Evolutionary conservation across 2,329 filamentous ascomycete genomes (phyloP).

Genomic region (Gliomastix tumulicola): DNA sequence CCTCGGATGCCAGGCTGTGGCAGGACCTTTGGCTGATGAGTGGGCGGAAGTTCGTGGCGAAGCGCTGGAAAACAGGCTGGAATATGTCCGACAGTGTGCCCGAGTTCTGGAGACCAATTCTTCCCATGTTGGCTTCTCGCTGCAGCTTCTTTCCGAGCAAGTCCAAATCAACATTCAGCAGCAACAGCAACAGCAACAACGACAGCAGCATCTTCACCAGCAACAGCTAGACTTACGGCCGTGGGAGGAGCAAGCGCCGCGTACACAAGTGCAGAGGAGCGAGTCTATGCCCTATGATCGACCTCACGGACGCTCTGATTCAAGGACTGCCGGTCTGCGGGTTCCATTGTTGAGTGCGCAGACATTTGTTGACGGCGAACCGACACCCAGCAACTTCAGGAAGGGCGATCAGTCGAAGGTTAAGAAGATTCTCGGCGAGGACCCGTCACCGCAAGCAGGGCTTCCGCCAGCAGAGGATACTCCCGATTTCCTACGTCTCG

Average conservation of each 20-base stretch:
- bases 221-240: constrained; percentile 24
- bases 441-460: constrained; percentile 42
- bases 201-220: constrained; percentile 32
- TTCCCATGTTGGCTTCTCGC: constrained; percentile 78
- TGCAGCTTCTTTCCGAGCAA: constrained; percentile 81
- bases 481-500: constrained; percentile 77
- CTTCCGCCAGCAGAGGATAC: constrained; percentile 61
- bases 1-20: constrained; percentile 82
- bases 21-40: constrained; percentile 85
- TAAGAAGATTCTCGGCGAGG: constrained; percentile 60
- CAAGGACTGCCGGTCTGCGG: constrained; percentile 34
- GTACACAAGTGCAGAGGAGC: constrained; percentile 47
- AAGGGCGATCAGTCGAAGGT: constrained; percentile 59
- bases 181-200: constrained; percentile 22
- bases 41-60: constrained; percentile 92
- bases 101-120: constrained; percentile 80
- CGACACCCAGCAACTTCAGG: constrained; percentile 41
- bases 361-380: constrained; percentile 59
- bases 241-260: constrained; percentile 38
- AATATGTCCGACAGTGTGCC: constrained; percentile 69
- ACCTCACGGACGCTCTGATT: constrained; percentile 50
- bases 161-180: constrained; percentile 50
- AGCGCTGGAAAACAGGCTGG: constrained; percentile 78
- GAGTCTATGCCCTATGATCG: constrained; percentile 51
- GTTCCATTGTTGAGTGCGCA: constrained; percentile 47